Percentiles rank a stretch among this genome's conserved stretches.
Conservation (phyloP, 163 green algal genomes). For the Volvox carteri region DNA sequence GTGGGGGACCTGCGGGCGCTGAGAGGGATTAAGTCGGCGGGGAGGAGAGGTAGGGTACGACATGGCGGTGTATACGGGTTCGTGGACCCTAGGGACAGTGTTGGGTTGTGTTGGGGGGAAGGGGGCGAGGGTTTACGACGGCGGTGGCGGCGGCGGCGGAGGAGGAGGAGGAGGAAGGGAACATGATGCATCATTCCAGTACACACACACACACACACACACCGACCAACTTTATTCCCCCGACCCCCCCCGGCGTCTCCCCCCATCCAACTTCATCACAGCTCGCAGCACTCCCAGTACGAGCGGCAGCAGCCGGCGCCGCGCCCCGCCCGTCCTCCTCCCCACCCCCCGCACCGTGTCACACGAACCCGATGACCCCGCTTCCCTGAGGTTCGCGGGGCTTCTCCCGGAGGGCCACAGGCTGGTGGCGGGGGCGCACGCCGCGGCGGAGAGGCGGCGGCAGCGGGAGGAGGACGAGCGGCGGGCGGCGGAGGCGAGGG, state of each 20-base stretch:
- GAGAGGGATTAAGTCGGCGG: neutral
- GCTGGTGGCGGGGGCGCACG: conserved; percentile 36
- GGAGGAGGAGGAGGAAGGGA: too few relatives aligned
- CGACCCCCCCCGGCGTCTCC: too few relatives aligned
- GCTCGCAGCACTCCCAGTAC: conserved; percentile 30
- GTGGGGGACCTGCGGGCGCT: conserved; percentile 49
- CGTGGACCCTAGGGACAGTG: too few relatives aligned
- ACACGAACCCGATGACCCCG: neutral
- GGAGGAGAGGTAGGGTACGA: conserved; percentile 25
- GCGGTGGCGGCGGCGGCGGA: too few relatives aligned
- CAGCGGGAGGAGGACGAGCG: conserved; percentile 33
- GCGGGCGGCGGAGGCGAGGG: conserved; percentile 2
- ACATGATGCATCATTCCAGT: too few relatives aligned
- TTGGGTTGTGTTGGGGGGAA: too few relatives aligned
- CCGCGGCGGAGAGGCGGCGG: conserved; percentile 22
- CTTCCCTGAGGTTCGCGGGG: neutral
- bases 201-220: too few relatives aligned
- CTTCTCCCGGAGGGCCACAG: conserved; percentile 23
- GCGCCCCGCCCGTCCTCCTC: neutral
- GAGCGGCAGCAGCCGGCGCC: conserved; percentile 1
- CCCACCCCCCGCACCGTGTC: neutral
- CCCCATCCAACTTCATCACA: neutral
- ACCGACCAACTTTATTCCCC: too few relatives aligned
- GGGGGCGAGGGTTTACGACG: too few relatives aligned
- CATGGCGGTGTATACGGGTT: too few relatives aligned